Conservation (phyloP, 768 basidiomycete species). For the Russula olivacea region DNA sequence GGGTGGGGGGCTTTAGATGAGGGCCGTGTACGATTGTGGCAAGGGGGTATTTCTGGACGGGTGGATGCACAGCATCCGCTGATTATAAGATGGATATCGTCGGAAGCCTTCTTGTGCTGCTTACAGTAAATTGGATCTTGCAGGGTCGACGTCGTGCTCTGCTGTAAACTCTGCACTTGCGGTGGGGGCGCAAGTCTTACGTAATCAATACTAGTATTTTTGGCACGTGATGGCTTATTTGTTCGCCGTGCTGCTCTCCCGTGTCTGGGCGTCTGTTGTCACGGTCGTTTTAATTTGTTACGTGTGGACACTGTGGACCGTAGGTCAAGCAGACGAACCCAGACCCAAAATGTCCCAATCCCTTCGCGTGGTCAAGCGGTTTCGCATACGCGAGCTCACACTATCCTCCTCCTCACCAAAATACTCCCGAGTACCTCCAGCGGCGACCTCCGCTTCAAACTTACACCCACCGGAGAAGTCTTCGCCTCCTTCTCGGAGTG, state of each 20-base stretch:
- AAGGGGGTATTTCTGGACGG: constrained; percentile 70
- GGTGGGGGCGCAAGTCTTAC: background rate
- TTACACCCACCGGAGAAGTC: constrained; percentile 6
- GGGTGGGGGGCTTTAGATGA: constrained; percentile 32
- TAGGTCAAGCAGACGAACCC: background rate
- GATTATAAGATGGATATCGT: constrained; percentile 51
- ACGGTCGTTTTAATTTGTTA: too few species aligned
- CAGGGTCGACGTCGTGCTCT: background rate
- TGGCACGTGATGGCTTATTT: constrained; percentile 5
- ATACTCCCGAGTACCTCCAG: constrained; percentile 35
- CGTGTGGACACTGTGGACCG: too few species aligned
- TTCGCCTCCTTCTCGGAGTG: constrained; percentile 17
- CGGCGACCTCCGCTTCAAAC: constrained; percentile 22
- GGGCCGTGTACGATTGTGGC: constrained; percentile 93
- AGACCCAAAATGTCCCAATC: constrained; percentile 17
- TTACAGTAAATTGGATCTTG: background rate
- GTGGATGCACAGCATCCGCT: constrained; percentile 82
- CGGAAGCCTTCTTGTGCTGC: background rate
- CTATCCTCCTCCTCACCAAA: constrained; percentile 26
- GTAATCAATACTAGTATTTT: background rate
- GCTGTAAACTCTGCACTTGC: constrained; percentile 23
- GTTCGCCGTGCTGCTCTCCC: background rate
- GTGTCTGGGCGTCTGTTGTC: background rate
- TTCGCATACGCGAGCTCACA: constrained; percentile 43
- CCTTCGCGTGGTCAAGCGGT: constrained; percentile 38